Evolutionary conservation across 2,329 filamentous ascomycete species (phyloP), one percentile per base, ranked within the genome.

Genomic region (Cladosporium sp.): DNA sequence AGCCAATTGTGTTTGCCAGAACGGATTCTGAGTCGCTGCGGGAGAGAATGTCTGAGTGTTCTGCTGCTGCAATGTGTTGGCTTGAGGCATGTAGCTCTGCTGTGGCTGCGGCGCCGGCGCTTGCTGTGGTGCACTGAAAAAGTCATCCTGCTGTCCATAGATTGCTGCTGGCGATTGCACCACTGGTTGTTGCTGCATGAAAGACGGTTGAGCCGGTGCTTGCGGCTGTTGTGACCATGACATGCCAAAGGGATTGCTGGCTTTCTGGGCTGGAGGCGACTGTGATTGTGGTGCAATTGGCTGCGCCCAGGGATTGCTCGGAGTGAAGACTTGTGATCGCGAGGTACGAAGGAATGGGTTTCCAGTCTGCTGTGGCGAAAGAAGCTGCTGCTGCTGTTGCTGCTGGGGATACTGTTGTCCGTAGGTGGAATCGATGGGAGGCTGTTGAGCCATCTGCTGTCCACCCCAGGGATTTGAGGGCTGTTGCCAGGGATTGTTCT

Each of bases 341-440:
- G 78, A 72, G 2, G 75, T 76, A 62, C 79, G 78, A 23, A 83
- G 70, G 69, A 83, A 83, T 1, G 73, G 73, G 53, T 75, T 75
- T 33, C 68, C 68, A 5, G 68, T 87, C 71, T 89, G 86, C 69
- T 86, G 85, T 33, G 91, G 76, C 76, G 62, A 65, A n/a, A 65
- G 7, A 10, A 73, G 73, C 59, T 73, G 73, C 37, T 35, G 68
- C 67, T 31, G 72, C 67, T 74, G 72, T 55, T 69, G 68, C 16
- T 64, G 57, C 55, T 71, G 72, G 8, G 67, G 53, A 49, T 66
- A 66, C 33, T 70, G 66, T 67, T 74, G 72, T 26, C 65, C 70
- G 29, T 65, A 59, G 23, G 62, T 62, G n/a, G 67, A 67, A 26
- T 69, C 67, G 31, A 71, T 67, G 56, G 71, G 67, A 14, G 64